A percentile compares a stretch with the other conserved stretches of the same genome.
phyloP scores from a whole-genome alignment of 2,329 filamentous ascomycete species.

The Cercospora nicotianae region DNA sequence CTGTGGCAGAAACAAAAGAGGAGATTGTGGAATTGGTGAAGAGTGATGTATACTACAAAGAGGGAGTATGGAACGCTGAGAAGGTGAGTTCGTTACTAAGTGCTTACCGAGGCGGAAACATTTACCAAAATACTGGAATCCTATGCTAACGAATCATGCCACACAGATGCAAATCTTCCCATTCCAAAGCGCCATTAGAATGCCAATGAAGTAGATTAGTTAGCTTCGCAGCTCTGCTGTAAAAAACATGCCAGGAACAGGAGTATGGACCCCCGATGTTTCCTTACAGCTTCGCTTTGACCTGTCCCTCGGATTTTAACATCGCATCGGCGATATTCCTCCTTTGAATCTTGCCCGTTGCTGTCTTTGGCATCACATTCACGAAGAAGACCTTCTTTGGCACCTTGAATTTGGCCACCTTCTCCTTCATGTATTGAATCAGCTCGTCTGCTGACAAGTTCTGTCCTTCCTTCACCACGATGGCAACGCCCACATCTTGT shows the following conservation, averaged over 20 bases:
- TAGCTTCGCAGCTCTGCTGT: neutral
- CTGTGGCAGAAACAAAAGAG: slow-evolving; percentile 65
- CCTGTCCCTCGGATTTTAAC: slow-evolving; percentile 55
- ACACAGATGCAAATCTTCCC: slow-evolving; percentile 48
- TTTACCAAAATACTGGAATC: too few species aligned
- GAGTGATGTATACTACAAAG: slow-evolving; percentile 69
- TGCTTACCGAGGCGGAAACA: too few species aligned
- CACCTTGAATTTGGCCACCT: slow-evolving; percentile 79
- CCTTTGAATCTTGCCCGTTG: slow-evolving; percentile 86
- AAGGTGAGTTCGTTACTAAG: slow-evolving; percentile 38
- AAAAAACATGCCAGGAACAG: too few species aligned
- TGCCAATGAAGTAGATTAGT: slow-evolving; percentile 39
- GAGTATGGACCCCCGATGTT: neutral
- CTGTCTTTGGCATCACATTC: slow-evolving; percentile 78
- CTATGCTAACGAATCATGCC: neutral
- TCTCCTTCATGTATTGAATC: slow-evolving; percentile 66
- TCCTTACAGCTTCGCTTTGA: slow-evolving; percentile 14
- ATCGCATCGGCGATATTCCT: slow-evolving; percentile 84
- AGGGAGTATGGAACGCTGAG: slow-evolving; percentile 73
- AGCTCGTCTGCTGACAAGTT: slow-evolving; percentile 57
- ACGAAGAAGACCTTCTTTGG: slow-evolving; percentile 86
- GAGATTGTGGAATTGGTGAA: slow-evolving; percentile 62
- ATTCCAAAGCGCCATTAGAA: slow-evolving; percentile 50
- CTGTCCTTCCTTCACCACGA: slow-evolving; percentile 69
- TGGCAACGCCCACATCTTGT: slow-evolving; percentile 75